phyloP scores from a whole-genome alignment of 2,329 filamentous ascomycete genomes.

The Penicillium glabrum region DNA sequence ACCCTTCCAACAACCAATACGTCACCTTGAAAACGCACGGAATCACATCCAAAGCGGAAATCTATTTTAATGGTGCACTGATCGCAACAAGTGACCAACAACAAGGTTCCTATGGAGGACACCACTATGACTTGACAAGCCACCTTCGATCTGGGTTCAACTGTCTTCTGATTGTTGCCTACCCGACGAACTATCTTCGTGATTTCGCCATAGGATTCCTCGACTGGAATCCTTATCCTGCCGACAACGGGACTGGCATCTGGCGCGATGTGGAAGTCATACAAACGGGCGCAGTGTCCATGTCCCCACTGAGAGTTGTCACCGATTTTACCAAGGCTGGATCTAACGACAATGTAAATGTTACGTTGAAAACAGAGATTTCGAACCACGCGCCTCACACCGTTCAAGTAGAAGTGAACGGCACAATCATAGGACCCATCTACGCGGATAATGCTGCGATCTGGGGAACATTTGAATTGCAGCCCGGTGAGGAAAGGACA shows the following conservation, averaged over 20 bases:
- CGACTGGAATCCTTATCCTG: conserved; percentile 63
- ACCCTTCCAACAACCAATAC: conserved; percentile 38
- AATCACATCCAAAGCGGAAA: conserved; percentile 60
- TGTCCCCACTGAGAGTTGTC: conserved; percentile 47
- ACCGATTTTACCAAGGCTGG: conserved; percentile 42
- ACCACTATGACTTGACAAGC: conserved; percentile 55
- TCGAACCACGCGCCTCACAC: conserved; percentile 30
- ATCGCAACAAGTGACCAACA: conserved; percentile 53
- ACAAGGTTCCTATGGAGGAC: conserved; percentile 58
- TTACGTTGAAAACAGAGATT: conserved; percentile 43
- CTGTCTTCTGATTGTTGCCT: conserved; percentile 53
- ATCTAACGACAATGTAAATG: conserved; percentile 37
- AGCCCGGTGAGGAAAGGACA: conserved; percentile 39
- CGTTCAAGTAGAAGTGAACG: conserved; percentile 21
- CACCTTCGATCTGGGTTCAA: conserved; percentile 45
- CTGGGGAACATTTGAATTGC: conserved; percentile 38
- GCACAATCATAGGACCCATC: conserved; percentile 18
- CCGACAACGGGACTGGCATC: conserved; percentile 63
- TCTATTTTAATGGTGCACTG: conserved; percentile 58
- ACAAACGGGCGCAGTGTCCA: conserved; percentile 53
- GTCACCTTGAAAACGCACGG: conserved; percentile 59
- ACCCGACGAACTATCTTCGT: conserved; percentile 60
- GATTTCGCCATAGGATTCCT: conserved; percentile 62
- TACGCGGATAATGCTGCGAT: conserved; percentile 20
- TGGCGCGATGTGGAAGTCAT: conserved; percentile 61